Evolutionary conservation across 192 early-diverging fungal genomes (phyloP).

Genomic region (Coemansia asiatica): DNA sequence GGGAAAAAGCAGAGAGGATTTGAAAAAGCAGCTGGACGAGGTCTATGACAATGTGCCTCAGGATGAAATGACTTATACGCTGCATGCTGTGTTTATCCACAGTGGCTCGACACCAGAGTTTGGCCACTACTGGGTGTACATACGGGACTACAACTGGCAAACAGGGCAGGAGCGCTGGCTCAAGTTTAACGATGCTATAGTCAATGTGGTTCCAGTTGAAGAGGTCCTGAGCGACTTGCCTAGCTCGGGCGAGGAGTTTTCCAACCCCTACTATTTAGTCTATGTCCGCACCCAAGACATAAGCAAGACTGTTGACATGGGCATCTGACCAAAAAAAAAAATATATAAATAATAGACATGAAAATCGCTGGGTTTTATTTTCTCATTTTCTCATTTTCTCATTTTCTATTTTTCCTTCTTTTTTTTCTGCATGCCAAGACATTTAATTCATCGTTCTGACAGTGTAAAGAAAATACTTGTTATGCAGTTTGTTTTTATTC

Average conservation of each 20-base stretch:
- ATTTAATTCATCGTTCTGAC: too few species aligned
- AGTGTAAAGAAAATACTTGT: too few species aligned
- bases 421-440: not conserved
- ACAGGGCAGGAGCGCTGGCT: conserved; percentile 59
- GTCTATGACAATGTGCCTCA: conserved; percentile 21
- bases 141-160: conserved; percentile 55
- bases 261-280: conserved; percentile 74
- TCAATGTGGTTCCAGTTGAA: conserved; percentile 57
- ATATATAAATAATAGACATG: not conserved
- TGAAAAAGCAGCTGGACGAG: conserved; percentile 9
- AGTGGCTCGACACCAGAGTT: conserved; percentile 62
- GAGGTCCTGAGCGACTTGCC: conserved; percentile 62
- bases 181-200: conserved; percentile 73
- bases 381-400: not conserved
- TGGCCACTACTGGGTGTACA: conserved; percentile 82
- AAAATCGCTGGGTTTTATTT: not conserved
- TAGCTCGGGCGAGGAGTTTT: conserved; percentile 41
- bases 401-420: not conserved
- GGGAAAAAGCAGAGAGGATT: conserved; percentile 10
- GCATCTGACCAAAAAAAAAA: conserved; percentile 7
- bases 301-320: conserved; percentile 17
- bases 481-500: too few species aligned
- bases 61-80: conserved; percentile 54
- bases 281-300: conserved; percentile 56
- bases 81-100: conserved; percentile 81